phyloP scores from a whole-genome alignment of 2,329 filamentous ascomycete species.

The Apiospora pterosperma region DNA sequence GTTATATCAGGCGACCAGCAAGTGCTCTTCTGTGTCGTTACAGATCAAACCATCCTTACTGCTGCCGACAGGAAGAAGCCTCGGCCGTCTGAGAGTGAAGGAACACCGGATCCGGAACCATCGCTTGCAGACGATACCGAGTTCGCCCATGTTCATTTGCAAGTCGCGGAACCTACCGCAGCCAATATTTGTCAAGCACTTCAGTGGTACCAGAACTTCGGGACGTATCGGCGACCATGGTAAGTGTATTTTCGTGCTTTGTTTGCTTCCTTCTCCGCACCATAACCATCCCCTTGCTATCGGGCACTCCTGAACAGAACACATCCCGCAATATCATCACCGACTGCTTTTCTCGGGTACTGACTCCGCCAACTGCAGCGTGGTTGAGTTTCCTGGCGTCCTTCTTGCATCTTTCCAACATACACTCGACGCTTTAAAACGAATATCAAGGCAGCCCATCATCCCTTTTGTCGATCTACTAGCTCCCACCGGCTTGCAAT shows the following conservation, averaged over 20 bases:
- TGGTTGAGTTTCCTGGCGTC: slow-evolving; percentile 62
- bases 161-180: slow-evolving; percentile 24
- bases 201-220: slow-evolving; percentile 25
- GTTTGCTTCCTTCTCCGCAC: no score
- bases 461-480: slow-evolving; percentile 49
- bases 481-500: slow-evolving; percentile 24
- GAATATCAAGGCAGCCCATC: slow-evolving; percentile 38
- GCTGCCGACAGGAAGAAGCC: no score
- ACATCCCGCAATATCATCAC: no score
- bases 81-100: not conserved
- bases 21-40: slow-evolving; percentile 40
- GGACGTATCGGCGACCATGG: slow-evolving; percentile 11
- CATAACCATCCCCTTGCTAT: no score
- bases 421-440: slow-evolving; percentile 53
- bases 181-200: slow-evolving; percentile 16
- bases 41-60: no score
- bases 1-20: slow-evolving; percentile 37
- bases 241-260: no score
- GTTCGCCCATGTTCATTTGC: slow-evolving; percentile 28
- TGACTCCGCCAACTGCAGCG: no score
- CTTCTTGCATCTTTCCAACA: slow-evolving; percentile 56
- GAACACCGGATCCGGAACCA: not conserved
- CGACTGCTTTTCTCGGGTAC: no score
- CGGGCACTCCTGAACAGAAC: no score
- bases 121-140: slow-evolving; percentile 29